A percentile compares a stretch with the other conserved stretches of the same genome.
phyloP scores from a whole-genome alignment of 2,329 filamentous ascomycete species.

The Byssochlamys sp. region DNA sequence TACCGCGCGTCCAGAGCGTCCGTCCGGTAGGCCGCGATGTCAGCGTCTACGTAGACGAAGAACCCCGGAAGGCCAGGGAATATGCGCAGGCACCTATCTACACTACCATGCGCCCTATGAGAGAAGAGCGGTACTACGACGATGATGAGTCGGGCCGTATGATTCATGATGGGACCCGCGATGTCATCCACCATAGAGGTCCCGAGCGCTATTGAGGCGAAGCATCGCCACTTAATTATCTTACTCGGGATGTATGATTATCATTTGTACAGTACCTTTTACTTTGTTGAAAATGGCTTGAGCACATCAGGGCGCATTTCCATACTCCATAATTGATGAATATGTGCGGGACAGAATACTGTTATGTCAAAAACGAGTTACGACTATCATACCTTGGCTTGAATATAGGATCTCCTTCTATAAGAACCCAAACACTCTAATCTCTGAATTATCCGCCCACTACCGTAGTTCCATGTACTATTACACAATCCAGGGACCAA shows the following conservation, averaged over 20 bases:
- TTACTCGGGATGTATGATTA: background rate
- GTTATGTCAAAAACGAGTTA: background rate
- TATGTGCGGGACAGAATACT: background rate
- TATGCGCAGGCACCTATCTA: constrained; percentile 39
- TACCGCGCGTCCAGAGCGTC: constrained; percentile 34
- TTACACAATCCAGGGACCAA: background rate
- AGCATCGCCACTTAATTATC: background rate
- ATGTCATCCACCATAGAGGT: constrained; percentile 21
- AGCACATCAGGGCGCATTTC: background rate
- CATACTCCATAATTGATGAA: background rate
- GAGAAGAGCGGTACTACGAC: constrained; percentile 30
- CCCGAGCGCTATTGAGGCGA: constrained; percentile 23
- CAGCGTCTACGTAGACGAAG: constrained; percentile 35
- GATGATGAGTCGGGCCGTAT: constrained; percentile 24
- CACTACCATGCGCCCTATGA: constrained; percentile 26
- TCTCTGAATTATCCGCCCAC: too few relatives aligned
- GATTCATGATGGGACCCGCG: constrained; percentile 19
- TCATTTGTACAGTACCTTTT: background rate
- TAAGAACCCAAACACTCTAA: too few relatives aligned
- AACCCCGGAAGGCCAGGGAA: constrained; percentile 34
- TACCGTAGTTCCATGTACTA: background rate
- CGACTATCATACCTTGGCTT: background rate
- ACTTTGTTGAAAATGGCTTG: background rate
- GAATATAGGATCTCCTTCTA: too few relatives aligned
- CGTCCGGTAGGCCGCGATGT: constrained; percentile 34